These are phyloP conservation scores for Ganoderma boninense DNA, from an alignment of 1,284 basidiomycete genomes.

Conservation along the genomic window DNA sequence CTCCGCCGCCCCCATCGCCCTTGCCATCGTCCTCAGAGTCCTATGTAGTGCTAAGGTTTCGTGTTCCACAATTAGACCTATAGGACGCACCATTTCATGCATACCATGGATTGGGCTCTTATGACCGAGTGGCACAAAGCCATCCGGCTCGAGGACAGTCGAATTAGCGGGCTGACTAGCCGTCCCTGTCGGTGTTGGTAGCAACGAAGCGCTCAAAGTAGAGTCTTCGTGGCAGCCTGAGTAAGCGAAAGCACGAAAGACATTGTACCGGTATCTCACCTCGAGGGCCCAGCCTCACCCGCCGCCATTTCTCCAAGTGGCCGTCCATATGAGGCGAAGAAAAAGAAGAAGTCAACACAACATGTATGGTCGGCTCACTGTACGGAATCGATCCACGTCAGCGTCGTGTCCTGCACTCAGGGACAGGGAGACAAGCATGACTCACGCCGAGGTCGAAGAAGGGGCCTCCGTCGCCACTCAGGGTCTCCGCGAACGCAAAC, in stretches of 20 bases:
- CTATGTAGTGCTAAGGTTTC: not conserved
- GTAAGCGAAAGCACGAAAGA: not conserved
- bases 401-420: not conserved
- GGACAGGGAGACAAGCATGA: not conserved
- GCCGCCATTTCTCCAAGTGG: not conserved
- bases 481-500: constrained; percentile 6
- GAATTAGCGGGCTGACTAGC: not conserved
- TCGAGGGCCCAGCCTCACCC: constrained; percentile 8
- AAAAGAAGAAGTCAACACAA: not conserved
- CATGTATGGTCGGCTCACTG: constrained; percentile 4
- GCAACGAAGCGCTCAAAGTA: not conserved
- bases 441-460: constrained; percentile 10
- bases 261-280: constrained; percentile 5
- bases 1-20: too few relatives aligned
- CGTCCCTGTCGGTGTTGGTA: not conserved
- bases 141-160: not conserved
- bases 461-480: constrained; percentile 5
- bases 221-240: not conserved
- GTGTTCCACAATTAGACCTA: not conserved
- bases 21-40: too few relatives aligned
- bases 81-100: not conserved
- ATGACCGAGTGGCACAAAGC: not conserved
- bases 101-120: not conserved
- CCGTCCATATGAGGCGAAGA: constrained; percentile 4
- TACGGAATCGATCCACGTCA: not conserved